Base-by-base conservation (phyloP, 2,329 filamentous ascomycete genomes). In the Fusarium azukiicola region DNA sequence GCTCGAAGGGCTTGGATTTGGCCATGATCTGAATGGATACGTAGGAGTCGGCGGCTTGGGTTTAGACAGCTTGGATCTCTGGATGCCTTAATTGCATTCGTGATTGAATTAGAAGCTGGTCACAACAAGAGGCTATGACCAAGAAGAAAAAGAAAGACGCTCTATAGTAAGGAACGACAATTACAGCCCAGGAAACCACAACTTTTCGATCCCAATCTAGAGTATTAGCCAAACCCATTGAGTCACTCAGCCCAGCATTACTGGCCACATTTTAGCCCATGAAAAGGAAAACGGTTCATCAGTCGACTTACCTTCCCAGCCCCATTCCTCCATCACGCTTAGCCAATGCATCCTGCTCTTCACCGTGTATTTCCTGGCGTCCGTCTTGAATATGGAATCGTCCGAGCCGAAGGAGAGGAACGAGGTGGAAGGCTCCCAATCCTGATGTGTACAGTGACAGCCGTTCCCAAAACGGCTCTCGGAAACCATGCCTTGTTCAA, bases 321-420 rank as follows among this genome's bases (percentile, higher is more conserved):
- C 75, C 75, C 75, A 77, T 63, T 77, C 75, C 13, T 74, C 68
- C 75, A 77, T 77, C 5, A 77, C 38, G 27, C 54, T 75, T 5
- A 77, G 40, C 75, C 75, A 77, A 12, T 77, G 75, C 27, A 74
- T 14, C 42, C 69, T 71, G 71, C 75, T 71, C 13, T 69, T 75
- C 9, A 77, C 70, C 8, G 74, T 64, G 23, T 23, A 58, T 2
- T 61, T 58, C 66, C 19, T 46, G 12, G 21, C 66, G 44, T 50
- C n/a, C 54, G 32, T 23, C 54, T 54, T 42, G 54, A 40, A 36
- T 58, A 32, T 36, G 38, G 32, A 17, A 58, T 14, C 7, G 32
- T 58, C 54, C 4, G 54, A 58, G 13, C 32, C 32, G 7, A 38
- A n/a, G 8, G n/a, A 9, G 54, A 58, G 13, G 14, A n/a, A 58